Base-by-base conservation (phyloP, 371 early-diverging fungal species). In the Cokeromyces recurvatus region DNA sequence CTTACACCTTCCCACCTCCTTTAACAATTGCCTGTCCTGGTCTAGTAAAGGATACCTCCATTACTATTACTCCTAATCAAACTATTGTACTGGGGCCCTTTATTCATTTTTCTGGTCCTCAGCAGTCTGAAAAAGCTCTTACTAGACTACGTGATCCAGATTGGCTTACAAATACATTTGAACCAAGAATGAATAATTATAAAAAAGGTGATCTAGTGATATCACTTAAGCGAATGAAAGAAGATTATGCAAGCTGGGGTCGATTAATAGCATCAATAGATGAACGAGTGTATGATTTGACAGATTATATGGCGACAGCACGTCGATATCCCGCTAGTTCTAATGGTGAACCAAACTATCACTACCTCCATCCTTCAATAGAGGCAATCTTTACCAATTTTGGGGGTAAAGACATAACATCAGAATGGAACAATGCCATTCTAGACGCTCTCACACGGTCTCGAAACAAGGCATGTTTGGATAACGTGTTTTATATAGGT, bases 401-500 rank as follows among this genome's bases (percentile, higher is more conserved):
- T 46, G 68, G 63, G 15, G 74, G 74, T 3, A 58, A 52, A 29
- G 74, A 74, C 23, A 62, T 58, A 1, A 65, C 74, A 3, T 40
- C 53, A 7, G 59, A 58, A 29, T 74, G 74, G 74, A 67, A 82
- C 41, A 80, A 76, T 42, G 44, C 50, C 21, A 35, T 64, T n/a
- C 58, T 71, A 59, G 55, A 47, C 14, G 53, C 47, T 24, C 46
- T 29, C n/a, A 63, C 50, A 37, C 68, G 58, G 1, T 51, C 40
- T 14, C 39, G 47, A 14, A 65, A 71, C 50, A 43, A 59, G 38
- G 66, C 54, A 1, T 96, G 97, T 62, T 64, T 96, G 49, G 78
- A 88, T 48, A 81, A 83, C 45, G 79, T 81, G 10, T 93, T 93
- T 56, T 90, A 87, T 55, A 81, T 84, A 20, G 97, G 95, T 9